These are phyloP conservation scores for Hypoxylon crocopeplum DNA, from an alignment of 495 filamentous ascomycete species.

Conservation along the genomic window DNA sequence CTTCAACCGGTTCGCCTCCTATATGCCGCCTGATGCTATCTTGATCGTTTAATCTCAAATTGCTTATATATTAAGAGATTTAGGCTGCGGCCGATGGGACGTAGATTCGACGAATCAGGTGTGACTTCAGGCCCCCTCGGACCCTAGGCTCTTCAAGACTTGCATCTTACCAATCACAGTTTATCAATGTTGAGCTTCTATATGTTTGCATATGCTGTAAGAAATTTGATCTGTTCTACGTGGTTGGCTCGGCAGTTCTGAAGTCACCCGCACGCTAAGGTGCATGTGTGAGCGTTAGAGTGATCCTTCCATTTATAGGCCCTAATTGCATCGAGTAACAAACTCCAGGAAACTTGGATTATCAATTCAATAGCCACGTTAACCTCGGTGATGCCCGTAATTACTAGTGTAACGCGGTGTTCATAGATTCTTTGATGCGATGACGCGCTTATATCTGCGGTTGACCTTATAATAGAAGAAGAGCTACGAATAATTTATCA, in stretches of 20 bases:
- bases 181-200: slow-evolving; percentile 5
- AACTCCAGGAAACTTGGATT: no score
- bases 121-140: slow-evolving; percentile 17
- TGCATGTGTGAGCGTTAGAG: neutral
- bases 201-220: neutral
- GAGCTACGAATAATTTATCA: no score
- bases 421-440: no score
- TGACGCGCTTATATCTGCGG: no score
- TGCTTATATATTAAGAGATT: slow-evolving; percentile 44
- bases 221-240: slow-evolving; percentile 7
- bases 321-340: no score
- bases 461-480: no score
- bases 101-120: slow-evolving; percentile 28
- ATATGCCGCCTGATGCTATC: slow-evolving; percentile 38
- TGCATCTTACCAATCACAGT: slow-evolving; percentile 25
- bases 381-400: no score
- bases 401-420: no score
- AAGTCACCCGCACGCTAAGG: neutral
- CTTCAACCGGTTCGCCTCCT: neutral
- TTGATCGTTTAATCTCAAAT: slow-evolving; percentile 38
- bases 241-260: slow-evolving; percentile 19
- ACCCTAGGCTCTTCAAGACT: slow-evolving; percentile 15
- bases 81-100: slow-evolving; percentile 39
- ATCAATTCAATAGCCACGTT: no score
- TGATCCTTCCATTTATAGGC: no score